These are phyloP conservation scores for Zopfochytrium polystomum DNA, from an alignment of 371 early-diverging fungal genomes.

Conservation along the genomic window DNA sequence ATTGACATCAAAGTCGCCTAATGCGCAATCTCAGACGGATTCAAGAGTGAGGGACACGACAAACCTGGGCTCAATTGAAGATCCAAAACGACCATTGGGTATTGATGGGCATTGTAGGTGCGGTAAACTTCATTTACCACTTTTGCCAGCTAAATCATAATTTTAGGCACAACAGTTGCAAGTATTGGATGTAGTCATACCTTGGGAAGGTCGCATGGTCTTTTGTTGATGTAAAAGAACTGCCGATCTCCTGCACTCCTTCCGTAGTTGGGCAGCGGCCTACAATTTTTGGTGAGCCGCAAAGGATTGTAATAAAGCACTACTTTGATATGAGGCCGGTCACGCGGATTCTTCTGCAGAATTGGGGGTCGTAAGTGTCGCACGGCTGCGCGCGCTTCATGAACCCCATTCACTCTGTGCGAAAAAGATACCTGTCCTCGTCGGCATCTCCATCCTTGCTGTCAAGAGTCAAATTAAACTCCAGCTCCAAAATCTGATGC, in stretches of 20 bases:
- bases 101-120: slow-evolving; percentile 63
- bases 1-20: slow-evolving; percentile 73
- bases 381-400: not conserved
- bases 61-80: slow-evolving; percentile 55
- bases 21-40: not conserved
- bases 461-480: slow-evolving; percentile 13
- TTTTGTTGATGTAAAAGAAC: slow-evolving; percentile 81
- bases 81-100: slow-evolving; percentile 76
- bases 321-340: slow-evolving; percentile 19
- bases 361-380: not conserved
- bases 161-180: not conserved
- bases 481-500: slow-evolving; percentile 54
- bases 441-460: slow-evolving; percentile 1
- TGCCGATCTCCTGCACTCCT: slow-evolving; percentile 78
- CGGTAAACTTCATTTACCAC: slow-evolving; percentile 80
- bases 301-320: no score
- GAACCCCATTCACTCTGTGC: not conserved
- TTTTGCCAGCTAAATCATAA: slow-evolving; percentile 40
- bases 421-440: slow-evolving; percentile 1
- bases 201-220: slow-evolving; percentile 82
- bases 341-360: slow-evolving; percentile 6
- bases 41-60: not conserved
- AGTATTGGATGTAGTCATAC: slow-evolving; percentile 28
- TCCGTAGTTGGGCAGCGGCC: slow-evolving; percentile 65
- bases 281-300: slow-evolving; percentile 44